Base-by-base conservation (phyloP, 805 yeast species). In the Metschnikowia gruessii region DNA sequence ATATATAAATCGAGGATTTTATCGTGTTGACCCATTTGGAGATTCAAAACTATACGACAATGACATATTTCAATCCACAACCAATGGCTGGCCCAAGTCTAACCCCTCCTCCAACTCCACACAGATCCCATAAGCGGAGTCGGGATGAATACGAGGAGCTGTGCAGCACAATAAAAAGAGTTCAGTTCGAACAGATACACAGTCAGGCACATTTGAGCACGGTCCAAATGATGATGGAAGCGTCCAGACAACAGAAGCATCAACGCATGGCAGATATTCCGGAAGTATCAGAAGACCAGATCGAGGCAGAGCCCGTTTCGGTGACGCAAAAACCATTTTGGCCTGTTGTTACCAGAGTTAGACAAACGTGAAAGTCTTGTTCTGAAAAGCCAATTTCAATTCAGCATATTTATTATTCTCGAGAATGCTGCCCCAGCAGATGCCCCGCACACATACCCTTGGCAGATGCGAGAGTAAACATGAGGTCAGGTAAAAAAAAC, bases 191-290 rank as follows among this genome's bases (percentile, higher is more conserved):
- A 18, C 57, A 56, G 40, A 66, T 69, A 39, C 69, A 63, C 37
- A 57, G 66, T 26, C 67, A 68, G 22, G 52, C 52, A 2, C 74
- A 69, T 46, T 30, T 46, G 6, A 39, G 50, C n/a, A 69, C 72
- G 0, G 62, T 69, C 7, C 39, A 55, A 7, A 49, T 66, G 54
- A 50, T 69, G 63, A 64, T 69, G 70, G 48, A 51, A 21, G 64
- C 70, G 1, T 66, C 57, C 55, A 51, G 49, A 38, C 40, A 38
- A 24, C 49, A 43, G 16, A 44, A 22, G 16, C 17, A 40, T 32
- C 21, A 5, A 4, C 15, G 37, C 11, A 29, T 15, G 22, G n/a
- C 32, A 8, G 30, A 17, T 16, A 13, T 5, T 12, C 10, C 32
- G 18, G 18, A 22, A 32, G 9, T 45, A n/a, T 10, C 26, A 15